Base-by-base conservation (phyloP, 768 basidiomycete species). In the Phaffia tasmanica region DNA sequence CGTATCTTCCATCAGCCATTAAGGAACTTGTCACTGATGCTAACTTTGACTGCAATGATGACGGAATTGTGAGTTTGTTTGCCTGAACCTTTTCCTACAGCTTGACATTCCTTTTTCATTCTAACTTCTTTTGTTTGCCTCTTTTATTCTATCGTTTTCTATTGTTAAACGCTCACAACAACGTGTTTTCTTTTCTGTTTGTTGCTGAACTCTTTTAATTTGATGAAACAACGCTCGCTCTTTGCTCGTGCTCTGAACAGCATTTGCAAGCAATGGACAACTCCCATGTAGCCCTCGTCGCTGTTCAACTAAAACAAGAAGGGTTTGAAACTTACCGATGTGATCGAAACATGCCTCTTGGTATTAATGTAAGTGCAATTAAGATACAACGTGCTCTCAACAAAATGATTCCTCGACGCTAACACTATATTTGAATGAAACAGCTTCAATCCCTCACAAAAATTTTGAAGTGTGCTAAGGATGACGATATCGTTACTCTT, bases 231-330 rank as follows among this genome's bases (percentile, higher is more conserved):
- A 48, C 53, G 32, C 54, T 48, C 32, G 8, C 35, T 4, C 16
- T 18, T 32, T 63, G 50, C 51, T 49, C 8, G 53, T 35, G n/a
- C 32, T 15, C 42, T 18, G 18, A 21, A 5, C 69, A 85, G 85
- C 84, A 84, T 63, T 83, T 99, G 5, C 94, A 98, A 80, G 95
- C 94, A 3, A 99, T 98, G 94, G 95, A 98, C 80, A 98, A 97
- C 82, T 95, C 94, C 2, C 94, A 98, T 77, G 94, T 99, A 73
- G 95, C 94, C 0, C 87, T 98, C 71, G 94, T 99, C 50, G 80
- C 89, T 9, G 90, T 95, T 57, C 83, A 86, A 69, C 82, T 99
- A 35, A 79, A 86, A 50, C 83, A 84, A 0, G 79, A 82, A 0
- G 89, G 89, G 42, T 98, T 99, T 82, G 72, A 76, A 57, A 80